Evolutionary conservation across 106 monocot genomes (phyloP).

Genomic region (Apostasia ramifera): DNA sequence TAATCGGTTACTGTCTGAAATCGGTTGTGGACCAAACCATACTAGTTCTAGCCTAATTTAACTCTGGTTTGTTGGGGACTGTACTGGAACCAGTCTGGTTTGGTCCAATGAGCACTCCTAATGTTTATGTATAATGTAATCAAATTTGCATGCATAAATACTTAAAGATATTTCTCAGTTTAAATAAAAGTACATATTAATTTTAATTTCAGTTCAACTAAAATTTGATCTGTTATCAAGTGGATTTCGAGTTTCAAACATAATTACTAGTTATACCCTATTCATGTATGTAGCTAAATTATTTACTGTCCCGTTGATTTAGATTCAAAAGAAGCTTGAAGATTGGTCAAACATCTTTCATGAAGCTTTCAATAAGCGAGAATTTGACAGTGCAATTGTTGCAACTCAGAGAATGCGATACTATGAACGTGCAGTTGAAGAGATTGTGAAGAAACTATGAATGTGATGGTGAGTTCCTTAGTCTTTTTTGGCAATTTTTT

Average conservation of each 20-base stretch:
- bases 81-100: too few relatives aligned
- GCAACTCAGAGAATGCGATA: constrained; percentile 78
- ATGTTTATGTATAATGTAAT: too few relatives aligned
- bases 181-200: background rate
- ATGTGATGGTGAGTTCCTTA: background rate
- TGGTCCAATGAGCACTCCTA: too few relatives aligned
- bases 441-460: constrained; percentile 79
- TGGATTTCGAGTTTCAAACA: background rate
- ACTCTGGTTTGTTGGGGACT: too few relatives aligned
- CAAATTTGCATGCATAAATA: too few relatives aligned
- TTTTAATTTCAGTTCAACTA: background rate
- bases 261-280: background rate
- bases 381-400: constrained; percentile 43
- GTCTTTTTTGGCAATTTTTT: too few relatives aligned
- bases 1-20: too few relatives aligned
- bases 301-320: background rate
- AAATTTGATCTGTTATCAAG: background rate
- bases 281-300: background rate
- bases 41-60: too few relatives aligned
- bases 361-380: constrained; percentile 39
- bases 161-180: background rate
- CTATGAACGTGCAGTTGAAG: constrained; percentile 80
- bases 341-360: constrained; percentile 45
- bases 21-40: too few relatives aligned
- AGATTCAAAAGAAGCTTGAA: constrained; percentile 57